Conservation (phyloP, 768 basidiomycete species). For the Boletus reticulatus region DNA sequence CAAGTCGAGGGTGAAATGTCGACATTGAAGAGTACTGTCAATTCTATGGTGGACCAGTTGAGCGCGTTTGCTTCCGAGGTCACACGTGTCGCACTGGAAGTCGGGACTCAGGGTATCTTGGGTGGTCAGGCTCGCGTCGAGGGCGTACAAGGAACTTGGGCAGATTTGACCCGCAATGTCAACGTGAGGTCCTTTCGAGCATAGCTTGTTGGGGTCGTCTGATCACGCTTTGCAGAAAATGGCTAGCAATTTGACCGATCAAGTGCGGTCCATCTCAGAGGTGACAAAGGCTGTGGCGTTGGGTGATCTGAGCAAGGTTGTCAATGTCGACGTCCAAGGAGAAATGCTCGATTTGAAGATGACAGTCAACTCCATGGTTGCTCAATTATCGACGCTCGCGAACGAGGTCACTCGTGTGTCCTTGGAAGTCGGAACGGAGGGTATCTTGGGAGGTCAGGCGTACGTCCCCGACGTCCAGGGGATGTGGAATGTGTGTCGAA, state of each 20-base stretch:
- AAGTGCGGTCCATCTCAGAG: conserved; percentile 90
- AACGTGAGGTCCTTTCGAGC: conserved; percentile 50
- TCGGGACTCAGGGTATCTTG: conserved; percentile 87
- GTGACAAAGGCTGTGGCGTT: conserved; percentile 75
- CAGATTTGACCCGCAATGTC: conserved; percentile 84
- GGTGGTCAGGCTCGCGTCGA: conserved; percentile 90
- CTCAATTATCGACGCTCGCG: conserved; percentile 67
- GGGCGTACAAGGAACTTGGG: conserved; percentile 93
- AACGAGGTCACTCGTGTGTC: conserved; percentile 90
- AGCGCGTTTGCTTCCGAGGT: conserved; percentile 85
- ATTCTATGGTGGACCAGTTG: conserved; percentile 92
- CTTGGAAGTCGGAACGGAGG: conserved; percentile 89
- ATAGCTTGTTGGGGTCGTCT: background rate
- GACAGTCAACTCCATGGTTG: conserved; percentile 79
- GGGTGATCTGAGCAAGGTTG: conserved; percentile 80
- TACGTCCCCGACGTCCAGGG: conserved; percentile 90
- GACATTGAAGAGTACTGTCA: conserved; percentile 79
- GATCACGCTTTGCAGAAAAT: conserved; percentile 57
- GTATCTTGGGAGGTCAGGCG: conserved; percentile 92
- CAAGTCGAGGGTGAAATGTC: conserved; percentile 87
- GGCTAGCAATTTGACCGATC: conserved; percentile 81
- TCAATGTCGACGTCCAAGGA: conserved; percentile 90
- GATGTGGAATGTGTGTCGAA: conserved; percentile 76
- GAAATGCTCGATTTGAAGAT: conserved; percentile 89
- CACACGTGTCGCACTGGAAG: conserved; percentile 81